Evolutionary conservation across 1,284 basidiomycete genomes (phyloP).

Genomic region (Grifola frondosa): DNA sequence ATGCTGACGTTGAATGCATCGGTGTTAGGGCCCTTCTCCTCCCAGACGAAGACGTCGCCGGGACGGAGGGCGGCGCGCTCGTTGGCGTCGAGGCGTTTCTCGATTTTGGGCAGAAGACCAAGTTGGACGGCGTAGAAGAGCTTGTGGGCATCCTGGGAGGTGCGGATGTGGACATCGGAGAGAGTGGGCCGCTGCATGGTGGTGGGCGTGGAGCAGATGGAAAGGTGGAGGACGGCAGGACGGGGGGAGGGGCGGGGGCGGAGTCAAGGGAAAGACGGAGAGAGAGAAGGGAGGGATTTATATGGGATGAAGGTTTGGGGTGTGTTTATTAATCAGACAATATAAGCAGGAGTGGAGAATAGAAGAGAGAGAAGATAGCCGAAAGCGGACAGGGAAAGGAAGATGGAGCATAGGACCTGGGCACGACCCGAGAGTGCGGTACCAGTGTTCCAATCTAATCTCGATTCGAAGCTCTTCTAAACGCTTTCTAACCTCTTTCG

Average conservation of each 20-base stretch:
- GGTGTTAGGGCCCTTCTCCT: slow-evolving; percentile 39
- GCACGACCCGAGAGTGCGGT: too few relatives aligned
- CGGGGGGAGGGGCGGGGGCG: slow-evolving; percentile 19
- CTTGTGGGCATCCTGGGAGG: slow-evolving; percentile 41
- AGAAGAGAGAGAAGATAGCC: too few relatives aligned
- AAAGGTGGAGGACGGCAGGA: slow-evolving; percentile 12
- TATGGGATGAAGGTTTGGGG: slow-evolving; percentile 23
- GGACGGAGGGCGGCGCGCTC: slow-evolving; percentile 40
- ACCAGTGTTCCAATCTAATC: too few relatives aligned
- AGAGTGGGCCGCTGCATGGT: slow-evolving; percentile 39
- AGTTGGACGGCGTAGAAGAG: slow-evolving; percentile 44
- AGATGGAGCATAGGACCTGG: too few relatives aligned
- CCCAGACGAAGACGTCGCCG: slow-evolving; percentile 46
- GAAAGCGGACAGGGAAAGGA: too few relatives aligned
- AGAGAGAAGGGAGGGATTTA: slow-evolving; percentile 21
- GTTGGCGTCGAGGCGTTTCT: slow-evolving; percentile 40
- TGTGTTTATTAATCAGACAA: slow-evolving; percentile 19
- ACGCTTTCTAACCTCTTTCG: too few relatives aligned
- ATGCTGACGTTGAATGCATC: slow-evolving; percentile 41
- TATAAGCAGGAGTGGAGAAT: too few relatives aligned
- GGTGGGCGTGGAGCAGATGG: slow-evolving; percentile 11
- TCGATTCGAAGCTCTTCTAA: too few relatives aligned
- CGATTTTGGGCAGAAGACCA: slow-evolving; percentile 41
- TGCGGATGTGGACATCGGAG: slow-evolving; percentile 40
- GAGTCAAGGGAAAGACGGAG: slow-evolving; percentile 21